phyloP scores from a whole-genome alignment of 257 asterid species.

The Nicotiana paniculata region DNA sequence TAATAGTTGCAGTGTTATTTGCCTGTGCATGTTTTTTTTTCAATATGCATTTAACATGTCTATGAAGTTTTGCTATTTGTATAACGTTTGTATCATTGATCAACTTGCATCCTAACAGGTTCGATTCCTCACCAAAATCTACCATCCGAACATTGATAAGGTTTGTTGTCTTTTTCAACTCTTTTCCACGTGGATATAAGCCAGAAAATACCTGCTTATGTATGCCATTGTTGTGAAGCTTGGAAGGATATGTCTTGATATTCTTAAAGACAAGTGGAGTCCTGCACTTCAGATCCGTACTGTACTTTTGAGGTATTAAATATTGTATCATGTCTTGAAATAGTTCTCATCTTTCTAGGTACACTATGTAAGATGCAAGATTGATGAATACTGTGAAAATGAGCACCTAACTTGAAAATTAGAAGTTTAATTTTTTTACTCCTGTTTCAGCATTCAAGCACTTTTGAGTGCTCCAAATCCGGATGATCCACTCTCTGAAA shows the following conservation, averaged over 20 bases:
- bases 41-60: not conserved
- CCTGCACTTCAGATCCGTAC: constrained; percentile 99
- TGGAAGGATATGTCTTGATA: constrained; percentile 98
- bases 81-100: not conserved
- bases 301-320: constrained; percentile 78
- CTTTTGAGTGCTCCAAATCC: constrained; percentile 99
- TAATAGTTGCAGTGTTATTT: not conserved
- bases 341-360: not conserved
- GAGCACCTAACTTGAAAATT: not conserved
- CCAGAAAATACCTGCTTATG: not conserved
- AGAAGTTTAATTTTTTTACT: not conserved
- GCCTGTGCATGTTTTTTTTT: not conserved
- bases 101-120: constrained; percentile 41
- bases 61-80: not conserved
- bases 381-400: not conserved
- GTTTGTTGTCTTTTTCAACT: constrained; percentile 28
- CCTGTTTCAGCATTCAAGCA: constrained; percentile 80
- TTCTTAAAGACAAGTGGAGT: constrained; percentile 99
- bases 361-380: not conserved
- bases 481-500: constrained; percentile 95
- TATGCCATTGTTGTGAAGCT: constrained; percentile 46
- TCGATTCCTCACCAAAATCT: constrained; percentile 97
- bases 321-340: constrained; percentile 1
- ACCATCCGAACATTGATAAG: constrained; percentile 99
- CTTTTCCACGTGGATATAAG: not conserved